Conservation (phyloP, 176 grass and related monocot genomes). For the Musa beccarii region DNA sequence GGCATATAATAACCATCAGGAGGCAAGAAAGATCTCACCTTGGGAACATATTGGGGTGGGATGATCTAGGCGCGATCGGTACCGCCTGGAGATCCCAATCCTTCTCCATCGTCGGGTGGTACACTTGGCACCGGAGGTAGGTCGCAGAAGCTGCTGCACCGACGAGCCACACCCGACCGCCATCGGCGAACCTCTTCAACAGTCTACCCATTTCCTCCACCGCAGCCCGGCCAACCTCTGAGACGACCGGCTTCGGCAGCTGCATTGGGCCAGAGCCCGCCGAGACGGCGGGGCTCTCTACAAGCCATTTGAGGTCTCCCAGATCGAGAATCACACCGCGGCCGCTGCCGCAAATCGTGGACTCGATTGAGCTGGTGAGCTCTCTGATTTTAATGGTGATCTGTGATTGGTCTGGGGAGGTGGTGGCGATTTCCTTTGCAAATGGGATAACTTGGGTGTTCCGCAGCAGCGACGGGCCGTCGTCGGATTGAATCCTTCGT, state of each 20-base stretch:
- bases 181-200: constrained; percentile 30
- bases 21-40: constrained; percentile 33
- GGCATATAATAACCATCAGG: not conserved
- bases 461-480: not conserved
- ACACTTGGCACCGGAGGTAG: constrained; percentile 68
- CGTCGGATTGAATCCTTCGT: constrained; percentile 11
- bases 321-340: constrained; percentile 8
- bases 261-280: not conserved
- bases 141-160: constrained; percentile 58
- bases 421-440: not conserved
- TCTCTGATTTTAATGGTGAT: constrained; percentile 17
- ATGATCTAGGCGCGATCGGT: constrained; percentile 30
- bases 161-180: constrained; percentile 49
- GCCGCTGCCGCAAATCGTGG: not conserved
- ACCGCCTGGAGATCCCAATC: constrained; percentile 81
- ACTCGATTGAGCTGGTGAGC: constrained; percentile 9
- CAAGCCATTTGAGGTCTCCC: constrained; percentile 31
- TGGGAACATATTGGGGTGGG: constrained; percentile 19
- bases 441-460: constrained; percentile 13
- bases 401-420: not conserved
- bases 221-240: constrained; percentile 43
- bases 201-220: constrained; percentile 65
- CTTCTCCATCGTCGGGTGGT: constrained; percentile 56
- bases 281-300: not conserved
- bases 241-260: constrained; percentile 17